Percentiles rank a stretch among this genome's conserved stretches.
These are phyloP conservation scores for Globisporangium cederbergense DNA, from an alignment of 352 stramenopile species.

Conservation along the genomic window DNA sequence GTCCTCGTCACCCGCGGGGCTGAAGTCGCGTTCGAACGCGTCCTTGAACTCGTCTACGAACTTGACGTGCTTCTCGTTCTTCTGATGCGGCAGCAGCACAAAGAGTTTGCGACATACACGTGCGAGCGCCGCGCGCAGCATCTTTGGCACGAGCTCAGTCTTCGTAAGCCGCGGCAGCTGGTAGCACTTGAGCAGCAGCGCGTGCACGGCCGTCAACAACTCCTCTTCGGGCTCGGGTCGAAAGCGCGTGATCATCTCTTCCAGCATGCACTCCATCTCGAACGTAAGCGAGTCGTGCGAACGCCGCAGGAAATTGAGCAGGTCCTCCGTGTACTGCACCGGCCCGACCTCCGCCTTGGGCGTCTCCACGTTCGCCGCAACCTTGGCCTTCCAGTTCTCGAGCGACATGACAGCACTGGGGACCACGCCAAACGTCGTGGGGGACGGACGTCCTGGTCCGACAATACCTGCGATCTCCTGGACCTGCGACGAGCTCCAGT, in stretches of 20 bases:
- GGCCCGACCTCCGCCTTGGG: slow-evolving; percentile 73
- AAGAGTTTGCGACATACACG: slow-evolving; percentile 94
- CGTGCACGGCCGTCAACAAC: slow-evolving; percentile 94
- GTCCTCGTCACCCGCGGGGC: slow-evolving; percentile 27
- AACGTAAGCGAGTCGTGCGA: slow-evolving; percentile 87
- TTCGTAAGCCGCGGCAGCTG: slow-evolving; percentile 79
- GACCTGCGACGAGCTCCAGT: slow-evolving; percentile 52
- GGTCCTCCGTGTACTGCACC: slow-evolving; percentile 88
- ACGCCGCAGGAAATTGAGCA: slow-evolving; percentile 95
- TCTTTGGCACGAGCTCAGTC: slow-evolving; percentile 79
- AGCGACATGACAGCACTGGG: slow-evolving; percentile 61
- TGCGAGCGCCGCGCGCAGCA: slow-evolving; percentile 87
- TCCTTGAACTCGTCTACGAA: slow-evolving; percentile 89
- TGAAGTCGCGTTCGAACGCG: slow-evolving; percentile 86
- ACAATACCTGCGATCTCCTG: slow-evolving; percentile 76
- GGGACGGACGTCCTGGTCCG: slow-evolving; percentile 52
- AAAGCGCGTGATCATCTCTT: slow-evolving; percentile 98
- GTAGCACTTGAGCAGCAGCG: slow-evolving; percentile 94
- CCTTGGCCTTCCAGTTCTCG: slow-evolving; percentile 67
- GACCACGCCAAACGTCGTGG: slow-evolving; percentile 65
- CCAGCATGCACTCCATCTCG: slow-evolving; percentile 97
- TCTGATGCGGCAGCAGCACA: slow-evolving; percentile 69
- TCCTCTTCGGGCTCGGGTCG: slow-evolving; percentile 97
- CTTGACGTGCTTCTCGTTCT: slow-evolving; percentile 84
- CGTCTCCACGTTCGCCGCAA: slow-evolving; percentile 35